Evolutionary conservation across 352 stramenopile species (phyloP).

Genomic region (Globisporangium paddicum): DNA sequence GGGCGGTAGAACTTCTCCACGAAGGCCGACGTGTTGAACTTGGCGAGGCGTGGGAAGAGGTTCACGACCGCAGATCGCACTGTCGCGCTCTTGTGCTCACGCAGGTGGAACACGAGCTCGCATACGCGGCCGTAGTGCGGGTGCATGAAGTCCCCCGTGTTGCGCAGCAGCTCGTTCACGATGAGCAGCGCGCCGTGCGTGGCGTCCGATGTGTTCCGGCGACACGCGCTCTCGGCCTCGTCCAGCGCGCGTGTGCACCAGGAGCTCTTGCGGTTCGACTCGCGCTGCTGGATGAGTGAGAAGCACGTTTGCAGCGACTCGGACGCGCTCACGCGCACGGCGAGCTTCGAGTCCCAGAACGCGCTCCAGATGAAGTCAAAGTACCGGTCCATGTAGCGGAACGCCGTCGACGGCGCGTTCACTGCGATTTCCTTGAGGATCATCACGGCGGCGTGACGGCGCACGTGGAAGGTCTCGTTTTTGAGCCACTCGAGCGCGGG

Average conservation of each 20-base stretch:
- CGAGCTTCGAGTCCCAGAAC: constrained; percentile 80
- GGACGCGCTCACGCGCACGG: constrained; percentile 73
- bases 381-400: constrained; percentile 87
- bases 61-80: constrained; percentile 84
- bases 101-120: constrained; percentile 66
- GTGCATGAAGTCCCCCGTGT: constrained; percentile 88
- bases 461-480: constrained; percentile 88
- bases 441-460: constrained; percentile 79
- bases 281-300: constrained; percentile 84
- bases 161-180: constrained; percentile 82
- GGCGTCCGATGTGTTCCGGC: constrained; percentile 69
- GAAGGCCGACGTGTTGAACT: constrained; percentile 87
- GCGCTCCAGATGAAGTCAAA: constrained; percentile 90
- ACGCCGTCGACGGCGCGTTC: constrained; percentile 82
- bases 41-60: constrained; percentile 78
- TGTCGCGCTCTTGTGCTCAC: constrained; percentile 73
- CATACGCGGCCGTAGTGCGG: constrained; percentile 73
- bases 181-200: constrained; percentile 82
- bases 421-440: constrained; percentile 85
- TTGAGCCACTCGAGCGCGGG: constrained; percentile 86
- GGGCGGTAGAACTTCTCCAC: constrained; percentile 77
- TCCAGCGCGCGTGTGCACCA: constrained; percentile 81
- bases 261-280: constrained; percentile 78
- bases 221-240: constrained; percentile 68
- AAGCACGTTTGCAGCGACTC: constrained; percentile 85